Evolutionary conservation across 192 early-diverging fungal species (phyloP).

Genomic region (Umbelopsis ramanniana): DNA sequence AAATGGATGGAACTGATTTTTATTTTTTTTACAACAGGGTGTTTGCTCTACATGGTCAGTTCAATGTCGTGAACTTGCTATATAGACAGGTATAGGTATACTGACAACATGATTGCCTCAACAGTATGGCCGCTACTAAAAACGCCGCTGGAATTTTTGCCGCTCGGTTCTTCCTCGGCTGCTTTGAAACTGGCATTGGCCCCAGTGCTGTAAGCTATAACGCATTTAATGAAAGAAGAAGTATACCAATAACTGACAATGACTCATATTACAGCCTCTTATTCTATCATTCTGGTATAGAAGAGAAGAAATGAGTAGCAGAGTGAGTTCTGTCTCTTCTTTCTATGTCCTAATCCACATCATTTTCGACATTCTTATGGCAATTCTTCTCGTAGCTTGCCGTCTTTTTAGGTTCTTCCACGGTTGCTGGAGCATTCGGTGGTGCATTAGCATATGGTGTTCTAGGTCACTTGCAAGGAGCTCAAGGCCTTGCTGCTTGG

Average conservation of each 20-base stretch:
- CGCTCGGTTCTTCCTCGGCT: conserved; percentile 34
- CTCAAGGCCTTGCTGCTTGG: conserved; percentile 64
- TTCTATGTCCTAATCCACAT: not conserved
- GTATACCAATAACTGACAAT: not conserved
- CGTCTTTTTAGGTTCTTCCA: conserved; percentile 69
- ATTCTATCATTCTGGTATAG: conserved; percentile 36
- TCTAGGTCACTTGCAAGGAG: conserved; percentile 49
- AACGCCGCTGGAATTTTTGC: conserved; percentile 33
- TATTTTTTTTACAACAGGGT: not conserved
- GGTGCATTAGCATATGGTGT: conserved; percentile 77
- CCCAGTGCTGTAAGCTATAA: not conserved
- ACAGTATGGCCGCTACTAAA: conserved; percentile 29
- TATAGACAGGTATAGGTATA: too few relatives aligned
- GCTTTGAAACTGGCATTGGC: conserved; percentile 31
- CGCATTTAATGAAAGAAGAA: too few relatives aligned
- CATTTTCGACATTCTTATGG: not conserved
- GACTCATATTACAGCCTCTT: not conserved
- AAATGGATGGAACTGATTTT: not conserved
- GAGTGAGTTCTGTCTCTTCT: conserved; percentile 4
- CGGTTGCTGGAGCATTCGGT: conserved; percentile 75
- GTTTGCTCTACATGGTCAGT: conserved; percentile 3
- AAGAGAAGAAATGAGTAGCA: conserved; percentile 24
- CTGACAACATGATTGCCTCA: not conserved
- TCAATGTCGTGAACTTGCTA: too few relatives aligned
- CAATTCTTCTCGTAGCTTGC: conserved; percentile 37